Evolutionary conservation across 2,329 filamentous ascomycete genomes (phyloP), one percentile per base, ranked within the genome.

Genomic region (Cordyceps fumosorosea): DNA sequence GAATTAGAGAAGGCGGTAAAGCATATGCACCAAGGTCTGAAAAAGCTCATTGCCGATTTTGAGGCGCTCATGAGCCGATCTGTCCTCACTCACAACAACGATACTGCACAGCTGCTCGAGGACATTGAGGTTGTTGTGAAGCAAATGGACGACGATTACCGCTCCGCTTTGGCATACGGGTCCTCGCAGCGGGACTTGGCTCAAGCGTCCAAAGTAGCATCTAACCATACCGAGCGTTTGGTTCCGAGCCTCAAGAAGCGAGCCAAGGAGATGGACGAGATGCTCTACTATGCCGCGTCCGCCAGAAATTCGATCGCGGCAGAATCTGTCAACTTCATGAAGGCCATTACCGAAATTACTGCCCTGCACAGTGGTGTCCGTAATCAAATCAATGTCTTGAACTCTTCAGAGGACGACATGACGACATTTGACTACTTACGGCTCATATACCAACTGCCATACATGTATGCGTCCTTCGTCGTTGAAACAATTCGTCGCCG

Each of bases 381-480:
- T 70, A 78, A 80, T 8, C 89, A 89, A 66, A 86, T 96, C 64
- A 85, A 85, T 61, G 81, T 84, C 2, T 76, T 97, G 51, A 87
- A 88, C 65, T 80, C 90, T 55, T 85, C 89, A 8, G 84, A 89
- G 63, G 89, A 95, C 64, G 89, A 90, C 52, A 81, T 89, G 70
- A 86, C 90, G 37, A 88, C 89, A 0, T 93, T 97, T 71, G 89
- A 96, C 65, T 84, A 90, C 47, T 80, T 99, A 24, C 86, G 88
- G 20, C 80, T 91, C 24, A 88, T 97, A 42, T 88, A 93, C 50
- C 87, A 93, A 65, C 82, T 98, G 34, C 95, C 95, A 0, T 88
- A 89, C 62, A 87, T 96, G 68, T 99, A 98, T 72, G 93, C 93
- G 0, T 93, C 92, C 2, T 89, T 96, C 63, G 79, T 96, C 22